These are phyloP conservation scores for Aspergillus sparsus DNA, from an alignment of 495 filamentous ascomycete genomes.

Conservation along the genomic window DNA sequence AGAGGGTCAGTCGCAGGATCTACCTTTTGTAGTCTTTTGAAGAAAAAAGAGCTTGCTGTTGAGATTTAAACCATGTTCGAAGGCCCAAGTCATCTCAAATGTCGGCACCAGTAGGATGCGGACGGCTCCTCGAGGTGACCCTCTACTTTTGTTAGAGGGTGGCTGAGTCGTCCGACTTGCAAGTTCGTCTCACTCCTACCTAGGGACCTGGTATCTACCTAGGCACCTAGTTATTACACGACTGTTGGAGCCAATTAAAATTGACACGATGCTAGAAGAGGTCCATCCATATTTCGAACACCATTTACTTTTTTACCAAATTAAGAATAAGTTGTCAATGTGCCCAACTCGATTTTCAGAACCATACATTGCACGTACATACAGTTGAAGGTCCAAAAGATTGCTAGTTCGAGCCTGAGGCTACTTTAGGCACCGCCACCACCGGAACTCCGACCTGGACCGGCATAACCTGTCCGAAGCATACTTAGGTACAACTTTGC, in stretches of 20 bases:
- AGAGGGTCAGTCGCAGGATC: no score
- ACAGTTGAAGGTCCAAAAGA: neutral
- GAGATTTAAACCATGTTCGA: neutral
- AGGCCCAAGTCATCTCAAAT: neutral
- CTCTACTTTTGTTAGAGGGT: conserved; percentile 4
- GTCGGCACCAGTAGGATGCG: neutral
- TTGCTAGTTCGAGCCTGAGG: conserved; percentile 19
- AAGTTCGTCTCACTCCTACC: neutral
- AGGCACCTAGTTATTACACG: neutral
- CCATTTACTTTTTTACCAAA: no score
- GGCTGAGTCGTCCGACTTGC: conserved; percentile 10
- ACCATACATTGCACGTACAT: neutral
- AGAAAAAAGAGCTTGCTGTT: neutral
- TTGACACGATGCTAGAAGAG: no score
- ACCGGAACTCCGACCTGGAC: conserved; percentile 20
- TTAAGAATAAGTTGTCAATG: no score
- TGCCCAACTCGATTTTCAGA: no score
- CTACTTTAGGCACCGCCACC: conserved; percentile 24
- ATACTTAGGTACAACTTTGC: no score
- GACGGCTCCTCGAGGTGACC: neutral
- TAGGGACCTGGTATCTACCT: no score
- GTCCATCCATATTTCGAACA: no score
- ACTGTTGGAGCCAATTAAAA: no score
- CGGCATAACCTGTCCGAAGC: conserved; percentile 1
- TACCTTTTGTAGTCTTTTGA: neutral